Conservation (phyloP, 371 early-diverging fungal species). For the Catenaria anguillulae region DNA sequence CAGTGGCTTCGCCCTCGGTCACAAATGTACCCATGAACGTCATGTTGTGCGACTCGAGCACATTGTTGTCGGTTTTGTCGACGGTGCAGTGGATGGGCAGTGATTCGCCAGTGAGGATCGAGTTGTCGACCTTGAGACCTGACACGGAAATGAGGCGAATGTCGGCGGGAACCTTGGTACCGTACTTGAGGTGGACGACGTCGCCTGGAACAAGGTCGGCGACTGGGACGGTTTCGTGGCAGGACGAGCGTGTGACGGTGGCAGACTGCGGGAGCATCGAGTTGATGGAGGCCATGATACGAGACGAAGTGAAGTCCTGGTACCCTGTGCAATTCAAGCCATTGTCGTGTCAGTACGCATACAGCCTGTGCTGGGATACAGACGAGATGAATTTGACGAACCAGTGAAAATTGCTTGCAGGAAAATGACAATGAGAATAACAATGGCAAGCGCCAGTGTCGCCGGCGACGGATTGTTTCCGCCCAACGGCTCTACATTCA, state of each 20-base stretch:
- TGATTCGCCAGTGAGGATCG: constrained; percentile 50
- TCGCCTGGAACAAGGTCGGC: constrained; percentile 33
- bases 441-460: constrained; percentile 33
- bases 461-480: constrained; percentile 11
- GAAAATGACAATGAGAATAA: constrained; percentile 42
- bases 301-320: constrained; percentile 53
- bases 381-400: too few relatives aligned
- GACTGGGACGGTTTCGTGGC: constrained; percentile 27
- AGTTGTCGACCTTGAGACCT: constrained; percentile 50
- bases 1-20: constrained; percentile 41
- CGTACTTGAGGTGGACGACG: constrained; percentile 40
- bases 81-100: constrained; percentile 38
- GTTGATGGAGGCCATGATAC: constrained; percentile 56
- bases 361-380: too few relatives aligned
- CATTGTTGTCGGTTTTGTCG: constrained; percentile 40
- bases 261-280: constrained; percentile 49
- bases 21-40: constrained; percentile 51
- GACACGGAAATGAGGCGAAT: constrained; percentile 34
- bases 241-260: constrained; percentile 42
- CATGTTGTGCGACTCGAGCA: constrained; percentile 45
- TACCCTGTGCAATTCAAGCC: too few relatives aligned
- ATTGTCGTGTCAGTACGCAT: too few relatives aligned
- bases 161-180: constrained; percentile 58
- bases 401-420: constrained; percentile 45
- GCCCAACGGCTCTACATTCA: constrained; percentile 25